Base-by-base conservation (phyloP, 2,329 filamentous ascomycete species). In the Curvularia verruculosa region DNA sequence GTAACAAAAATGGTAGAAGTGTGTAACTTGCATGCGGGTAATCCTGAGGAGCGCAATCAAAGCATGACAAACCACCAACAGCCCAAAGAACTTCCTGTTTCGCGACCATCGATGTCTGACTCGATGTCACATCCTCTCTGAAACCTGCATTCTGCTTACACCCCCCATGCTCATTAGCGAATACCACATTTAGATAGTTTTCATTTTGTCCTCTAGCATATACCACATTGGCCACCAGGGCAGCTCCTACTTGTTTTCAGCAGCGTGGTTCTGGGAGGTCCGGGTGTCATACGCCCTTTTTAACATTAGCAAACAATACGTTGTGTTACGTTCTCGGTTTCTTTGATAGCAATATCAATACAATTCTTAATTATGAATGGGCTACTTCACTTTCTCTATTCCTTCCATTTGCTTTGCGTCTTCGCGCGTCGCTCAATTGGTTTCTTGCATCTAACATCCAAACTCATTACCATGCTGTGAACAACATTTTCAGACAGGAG, bases 31-130 rank as follows among this genome's bases (percentile, higher is more conserved):
- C n/a, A n/a, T 15, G 37, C 53, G 13, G 15, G 36, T 29, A 31
- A 31, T 7, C 18, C 49, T 3, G 49, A 49, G n/a, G 44, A 44
- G 29, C 28, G 50, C 1, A 44, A 23, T 1, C 47, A 15, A 10
- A 23, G n/a, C 18, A n/a, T 21, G 5, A 3, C 23, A 8, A 19
- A 21, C 18, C 40, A 34, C 3, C 26, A n/a, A 37, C 29, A 39
- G 3, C 28, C 45, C 26, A 15, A 3, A 47, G 37, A 15, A 36
- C 34, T 9, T 5, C 40, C 23, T 18, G 12, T 36, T 19, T 19
- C 29, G 29, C 44, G 37, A 28, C 43, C 49, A 15, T 53, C 43
- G 4, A 53, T 56, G 49, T 49, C 54, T 7, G 24, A 47, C 5
- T 15, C 48, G 12, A 44, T 21, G 37, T 39, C 28, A 1, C 36